Evolutionary conservation across 257 asterid species (phyloP), one percentile per base, ranked within the genome.

Genomic region (Craterostigma plantagineum): DNA sequence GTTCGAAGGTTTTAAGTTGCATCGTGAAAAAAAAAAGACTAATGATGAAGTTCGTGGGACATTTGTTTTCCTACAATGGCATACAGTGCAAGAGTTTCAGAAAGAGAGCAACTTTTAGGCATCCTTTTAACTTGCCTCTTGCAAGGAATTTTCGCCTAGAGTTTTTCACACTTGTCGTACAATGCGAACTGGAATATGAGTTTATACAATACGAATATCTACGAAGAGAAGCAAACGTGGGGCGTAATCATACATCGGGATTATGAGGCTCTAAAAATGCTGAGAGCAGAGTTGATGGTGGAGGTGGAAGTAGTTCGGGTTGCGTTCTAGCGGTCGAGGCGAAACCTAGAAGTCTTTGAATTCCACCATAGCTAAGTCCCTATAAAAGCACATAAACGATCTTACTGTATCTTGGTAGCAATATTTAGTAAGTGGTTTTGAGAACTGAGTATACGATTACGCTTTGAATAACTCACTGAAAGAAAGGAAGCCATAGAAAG

Each of bases 351-450:
- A 71, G 70, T 61, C 60, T 69, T 52, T 68, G 87, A 52, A 81
- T 53, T 40, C 97, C 97, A 45, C 52, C 73, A 41, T 61, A 62
- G 57, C 75, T 49, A 63, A 86, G 59, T 49, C 62, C 91, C 97
- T 86, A 56, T 46, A 54, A 51, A 42, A 48, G 42, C 33, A 53
- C 23, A 34, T 47, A 49, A 38, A 17, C 14, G 23, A 45, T 36
- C 34, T 39, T 17, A 51, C 43, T 18, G n/a, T 44, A 45, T n/a
- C 33, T 56, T 27, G 17, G 37, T 8, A 1, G 18, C 48, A 34
- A 11, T 13, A 16, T n/a, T n/a, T n/a, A n/a, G n/a, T n/a, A n/a
- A n/a, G n/a, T n/a, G n/a, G n/a, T n/a, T n/a, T n/a, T n/a, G n/a
- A n/a, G n/a, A n/a, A n/a, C n/a, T n/a, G n/a, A n/a, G n/a, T n/a